Percentiles rank a stretch among this genome's conserved stretches.
phyloP scores from a whole-genome alignment of 208 protist species.

The Zelonia costaricensis region DNA sequence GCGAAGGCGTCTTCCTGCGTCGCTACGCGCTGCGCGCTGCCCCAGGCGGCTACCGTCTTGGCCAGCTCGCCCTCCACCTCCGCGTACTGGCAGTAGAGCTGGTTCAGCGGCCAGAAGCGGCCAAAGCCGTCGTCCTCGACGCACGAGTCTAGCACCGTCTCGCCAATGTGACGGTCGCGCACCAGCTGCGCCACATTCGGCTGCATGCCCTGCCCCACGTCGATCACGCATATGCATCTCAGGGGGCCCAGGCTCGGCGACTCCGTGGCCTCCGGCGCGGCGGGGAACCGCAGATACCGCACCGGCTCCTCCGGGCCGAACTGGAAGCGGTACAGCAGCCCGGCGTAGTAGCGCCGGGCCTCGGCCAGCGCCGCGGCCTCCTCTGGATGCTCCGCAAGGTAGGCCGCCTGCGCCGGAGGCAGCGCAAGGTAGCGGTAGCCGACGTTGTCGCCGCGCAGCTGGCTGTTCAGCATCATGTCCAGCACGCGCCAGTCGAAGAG shows the following conservation, averaged over 20 bases:
- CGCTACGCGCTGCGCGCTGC: conserved; percentile 35
- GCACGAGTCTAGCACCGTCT: conserved; percentile 78
- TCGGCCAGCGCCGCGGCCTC: conserved; percentile 5
- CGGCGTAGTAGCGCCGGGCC: conserved; percentile 40
- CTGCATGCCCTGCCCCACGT: conserved; percentile 85
- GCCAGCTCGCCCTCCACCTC: conserved; percentile 49
- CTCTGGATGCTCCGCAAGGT: conserved; percentile 16
- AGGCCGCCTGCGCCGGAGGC: conserved; percentile 6
- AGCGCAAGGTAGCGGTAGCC: conserved; percentile 50
- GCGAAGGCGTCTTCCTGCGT: conserved; percentile 49
- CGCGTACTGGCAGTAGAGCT: conserved; percentile 81
- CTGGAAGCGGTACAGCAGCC: conserved; percentile 71
- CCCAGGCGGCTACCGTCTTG: conserved; percentile 52
- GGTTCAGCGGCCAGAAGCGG: conserved; percentile 81
- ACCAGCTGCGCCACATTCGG: conserved; percentile 54
- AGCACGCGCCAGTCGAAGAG: conserved; percentile 82
- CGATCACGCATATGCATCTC: conserved; percentile 82
- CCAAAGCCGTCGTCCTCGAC: conserved; percentile 86
- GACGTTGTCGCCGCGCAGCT: conserved; percentile 89
- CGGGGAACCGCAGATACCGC: conserved; percentile 74
- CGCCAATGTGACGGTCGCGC: conserved; percentile 59
- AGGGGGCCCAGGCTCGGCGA: conserved; percentile 7
- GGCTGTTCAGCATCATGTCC: conserved; percentile 85
- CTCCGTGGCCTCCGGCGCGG: background rate
- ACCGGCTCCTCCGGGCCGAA: conserved; percentile 24